Evolutionary conservation across 179 eudicot genomes (phyloP).

Genomic region (Drosera spatulata): DNA sequence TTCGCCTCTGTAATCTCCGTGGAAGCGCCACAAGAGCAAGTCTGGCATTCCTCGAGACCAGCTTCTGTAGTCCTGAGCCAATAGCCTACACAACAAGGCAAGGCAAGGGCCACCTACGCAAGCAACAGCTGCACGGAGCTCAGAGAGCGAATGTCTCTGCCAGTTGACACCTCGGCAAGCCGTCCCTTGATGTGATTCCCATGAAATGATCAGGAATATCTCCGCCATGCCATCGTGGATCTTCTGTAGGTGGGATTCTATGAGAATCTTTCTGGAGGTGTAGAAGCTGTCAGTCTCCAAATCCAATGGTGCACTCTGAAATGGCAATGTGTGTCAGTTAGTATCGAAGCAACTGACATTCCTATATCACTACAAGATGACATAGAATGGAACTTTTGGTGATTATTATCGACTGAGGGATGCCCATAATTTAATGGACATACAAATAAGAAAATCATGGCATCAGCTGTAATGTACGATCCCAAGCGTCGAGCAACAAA

Average conservation of each 20-base stretch:
- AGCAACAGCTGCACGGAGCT: slow-evolving; percentile 79
- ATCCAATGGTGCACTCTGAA: slow-evolving; percentile 81
- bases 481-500: too few relatives aligned
- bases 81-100: slow-evolving; percentile 62
- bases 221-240: slow-evolving; percentile 78
- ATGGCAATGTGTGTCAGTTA: not conserved
- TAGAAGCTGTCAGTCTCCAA: slow-evolving; percentile 68
- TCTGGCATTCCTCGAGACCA: slow-evolving; percentile 99
- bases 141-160: slow-evolving; percentile 62
- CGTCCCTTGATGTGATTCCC: slow-evolving; percentile 72
- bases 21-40: slow-evolving; percentile 76
- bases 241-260: slow-evolving; percentile 55
- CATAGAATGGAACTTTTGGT: not conserved
- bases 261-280: slow-evolving; percentile 33
- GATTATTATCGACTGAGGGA: not conserved
- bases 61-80: slow-evolving; percentile 84
- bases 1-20: slow-evolving; percentile 68
- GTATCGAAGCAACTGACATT: too few relatives aligned
- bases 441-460: too few relatives aligned
- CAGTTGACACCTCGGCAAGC: slow-evolving; percentile 82
- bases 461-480: too few relatives aligned
- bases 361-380: not conserved
- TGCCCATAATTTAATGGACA: not conserved
- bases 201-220: slow-evolving; percentile 62
- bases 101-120: slow-evolving; percentile 80